Evolutionary conservation across 306 rosid genomes (phyloP).

Genomic region (Argentina anserina): DNA sequence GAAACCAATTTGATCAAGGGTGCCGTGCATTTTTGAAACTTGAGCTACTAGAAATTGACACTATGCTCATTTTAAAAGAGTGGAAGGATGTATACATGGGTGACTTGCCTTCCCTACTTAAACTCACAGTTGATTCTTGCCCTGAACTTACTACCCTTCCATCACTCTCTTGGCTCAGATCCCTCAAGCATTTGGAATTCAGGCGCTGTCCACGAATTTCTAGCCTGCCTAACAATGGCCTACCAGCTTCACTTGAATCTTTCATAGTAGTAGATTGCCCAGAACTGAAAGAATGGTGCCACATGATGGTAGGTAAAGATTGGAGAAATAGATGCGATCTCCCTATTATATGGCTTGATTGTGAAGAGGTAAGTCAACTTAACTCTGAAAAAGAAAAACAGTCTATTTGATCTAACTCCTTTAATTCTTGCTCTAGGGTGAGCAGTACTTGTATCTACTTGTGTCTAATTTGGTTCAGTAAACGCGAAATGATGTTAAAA

Average conservation of each 20-base stretch:
- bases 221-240: background rate
- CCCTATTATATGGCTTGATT: background rate
- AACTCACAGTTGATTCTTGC: conserved; percentile 17
- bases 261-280: conserved; percentile 13
- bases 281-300: conserved; percentile 9
- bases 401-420: too few relatives aligned
- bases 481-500: too few relatives aligned
- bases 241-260: conserved; percentile 11
- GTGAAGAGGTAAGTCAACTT: background rate
- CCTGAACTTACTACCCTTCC: conserved; percentile 15
- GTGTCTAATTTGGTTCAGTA: too few relatives aligned
- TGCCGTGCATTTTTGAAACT: conserved; percentile 12
- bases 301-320: background rate
- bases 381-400: too few relatives aligned
- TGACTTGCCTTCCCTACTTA: conserved; percentile 21
- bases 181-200: conserved; percentile 19
- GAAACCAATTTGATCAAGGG: background rate
- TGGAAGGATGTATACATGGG: conserved; percentile 20
- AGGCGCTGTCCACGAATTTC: conserved; percentile 10
- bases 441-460: too few relatives aligned
- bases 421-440: too few relatives aligned
- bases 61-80: conserved; percentile 4
- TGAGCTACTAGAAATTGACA: conserved; percentile 7
- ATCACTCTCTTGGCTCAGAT: background rate
- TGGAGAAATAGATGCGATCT: background rate